Evolutionary conservation across 805 yeast genomes (phyloP), one percentile per base, ranked within the genome.

Genomic region (Pichia pseudocactophila): DNA sequence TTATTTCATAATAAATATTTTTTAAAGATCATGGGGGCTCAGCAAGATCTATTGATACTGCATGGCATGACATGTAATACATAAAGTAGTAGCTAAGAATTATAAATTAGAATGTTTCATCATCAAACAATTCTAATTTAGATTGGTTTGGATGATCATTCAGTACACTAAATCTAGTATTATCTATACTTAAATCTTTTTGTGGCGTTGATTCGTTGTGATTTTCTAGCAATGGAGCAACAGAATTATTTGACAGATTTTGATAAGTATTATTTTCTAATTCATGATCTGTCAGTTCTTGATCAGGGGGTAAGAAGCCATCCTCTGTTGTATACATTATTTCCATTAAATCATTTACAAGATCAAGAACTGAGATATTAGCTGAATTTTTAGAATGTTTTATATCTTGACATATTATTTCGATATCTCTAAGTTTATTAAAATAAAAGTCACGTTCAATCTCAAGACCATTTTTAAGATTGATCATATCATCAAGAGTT

Each of bases 401-500:
- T 25, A 72, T 64, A 19, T 80, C 73, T 54, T 82, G 87, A 20
- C 82, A 74, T 37, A 89, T 63, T 22, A 86, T 76, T 61, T 92
- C 98, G 43, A 92, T 84, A 45, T 85, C 95, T 49, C 96, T 73
- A 41, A 92, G 67, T 63, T 90, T 92, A 55, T 82, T 80, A 64
- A 85, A 90, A 61, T 92, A 92, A 55, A 90, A 87, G 59, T 85
- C 83, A 48, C 97, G 76, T 59, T 92, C 97, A 1, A 83, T 74
- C 54, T 81, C 85, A 39, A 86, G 65, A 12, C 80, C 75, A 38
- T 79, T 83, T 17, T 80, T 73, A 12, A 80, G 76, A 18, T 73
- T 67, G 45, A 70, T 71, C 50, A 73, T 71, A 48, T 80, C 85
- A 13, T 67, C 68, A 16, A 76, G 51, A 50, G 84, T 87, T 4